Conservation (phyloP, 108 stramenopile genomes). For the Nitzschia putrida region DNA sequence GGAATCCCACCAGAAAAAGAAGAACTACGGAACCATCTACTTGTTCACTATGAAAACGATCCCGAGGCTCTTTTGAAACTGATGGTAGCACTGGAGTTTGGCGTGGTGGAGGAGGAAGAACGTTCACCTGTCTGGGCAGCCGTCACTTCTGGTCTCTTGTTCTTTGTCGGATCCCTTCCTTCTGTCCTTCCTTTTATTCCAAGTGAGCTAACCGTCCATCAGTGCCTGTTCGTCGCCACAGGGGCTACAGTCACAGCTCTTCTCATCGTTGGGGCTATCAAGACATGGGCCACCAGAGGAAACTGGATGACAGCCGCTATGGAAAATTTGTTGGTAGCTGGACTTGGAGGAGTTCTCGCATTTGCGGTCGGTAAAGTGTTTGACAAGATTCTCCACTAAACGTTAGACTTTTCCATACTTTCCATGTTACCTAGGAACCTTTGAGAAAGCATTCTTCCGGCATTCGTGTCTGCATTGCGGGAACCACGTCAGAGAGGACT, state of each 20-base stretch:
- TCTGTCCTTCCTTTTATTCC: constrained; percentile 65
- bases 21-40: constrained; percentile 42
- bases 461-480: no score
- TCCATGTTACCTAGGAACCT: not conserved
- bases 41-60: constrained; percentile 51
- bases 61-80: constrained; percentile 68
- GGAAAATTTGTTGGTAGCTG: constrained; percentile 75
- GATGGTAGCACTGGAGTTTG: constrained; percentile 79
- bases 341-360: constrained; percentile 64
- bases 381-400: constrained; percentile 40
- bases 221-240: constrained; percentile 52
- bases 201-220: constrained; percentile 21
- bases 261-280: constrained; percentile 65
- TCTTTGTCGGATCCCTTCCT: constrained; percentile 64
- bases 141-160: constrained; percentile 46
- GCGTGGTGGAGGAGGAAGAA: constrained; percentile 69
- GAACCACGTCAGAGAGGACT: no score
- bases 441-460: no score
- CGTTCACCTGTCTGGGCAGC: constrained; percentile 64
- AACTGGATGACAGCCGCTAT: constrained; percentile 54
- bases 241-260: constrained; percentile 44
- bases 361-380: constrained; percentile 64
- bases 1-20: constrained; percentile 49
- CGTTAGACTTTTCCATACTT: constrained; percentile 2
- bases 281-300: constrained; percentile 74